These are phyloP conservation scores for Ophiostoma tasmaniense DNA, from an alignment of 2,329 filamentous ascomycete genomes.

Conservation along the genomic window DNA sequence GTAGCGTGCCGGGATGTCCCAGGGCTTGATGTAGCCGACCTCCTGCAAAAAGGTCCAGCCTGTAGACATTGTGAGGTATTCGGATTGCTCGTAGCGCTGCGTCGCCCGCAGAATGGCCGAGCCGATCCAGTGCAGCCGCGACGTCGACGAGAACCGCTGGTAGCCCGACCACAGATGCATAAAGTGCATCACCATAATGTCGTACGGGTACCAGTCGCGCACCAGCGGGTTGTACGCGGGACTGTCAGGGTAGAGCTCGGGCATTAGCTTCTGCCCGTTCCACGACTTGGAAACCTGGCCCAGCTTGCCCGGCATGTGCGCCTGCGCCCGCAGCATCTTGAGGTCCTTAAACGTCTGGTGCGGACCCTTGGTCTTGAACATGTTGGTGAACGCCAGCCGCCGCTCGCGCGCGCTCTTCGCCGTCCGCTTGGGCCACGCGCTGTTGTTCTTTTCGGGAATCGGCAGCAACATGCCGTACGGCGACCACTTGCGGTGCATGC, in stretches of 20 bases:
- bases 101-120: slow-evolving; percentile 55
- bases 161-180: slow-evolving; percentile 60
- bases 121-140: slow-evolving; percentile 52
- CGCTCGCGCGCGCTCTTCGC: background rate
- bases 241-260: background rate
- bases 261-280: background rate
- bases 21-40: slow-evolving; percentile 60
- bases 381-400: background rate
- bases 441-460: slow-evolving; percentile 13
- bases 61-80: slow-evolving; percentile 37
- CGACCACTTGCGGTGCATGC: slow-evolving; percentile 41
- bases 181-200: slow-evolving; percentile 55
- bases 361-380: background rate
- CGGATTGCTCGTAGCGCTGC: slow-evolving; percentile 47
- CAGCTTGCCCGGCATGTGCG: background rate
- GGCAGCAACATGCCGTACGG: slow-evolving; percentile 42
- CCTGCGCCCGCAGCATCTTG: background rate
- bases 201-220: slow-evolving; percentile 26
- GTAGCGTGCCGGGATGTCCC: slow-evolving; percentile 60
- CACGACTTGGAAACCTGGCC: background rate
- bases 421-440: background rate
- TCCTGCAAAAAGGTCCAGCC: slow-evolving; percentile 67
- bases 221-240: slow-evolving; percentile 2
- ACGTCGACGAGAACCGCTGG: slow-evolving; percentile 42
- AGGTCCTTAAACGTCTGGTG: background rate